Evolutionary conservation across 768 basidiomycete species (phyloP).

Genomic region (Mycena rosella): DNA sequence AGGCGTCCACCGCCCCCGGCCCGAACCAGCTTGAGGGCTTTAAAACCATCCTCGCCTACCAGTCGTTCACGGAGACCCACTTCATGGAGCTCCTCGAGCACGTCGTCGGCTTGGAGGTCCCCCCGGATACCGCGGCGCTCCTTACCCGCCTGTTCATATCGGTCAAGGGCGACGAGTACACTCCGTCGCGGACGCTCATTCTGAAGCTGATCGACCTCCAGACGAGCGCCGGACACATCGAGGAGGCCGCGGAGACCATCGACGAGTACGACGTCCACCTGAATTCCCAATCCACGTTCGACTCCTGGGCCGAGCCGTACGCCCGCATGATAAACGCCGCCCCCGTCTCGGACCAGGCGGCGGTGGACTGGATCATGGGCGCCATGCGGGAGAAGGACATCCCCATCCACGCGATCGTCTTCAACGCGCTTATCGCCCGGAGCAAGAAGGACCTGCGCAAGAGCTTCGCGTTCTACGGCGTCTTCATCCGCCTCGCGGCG

Average conservation of each 20-base stretch:
- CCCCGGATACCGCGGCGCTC: conserved; percentile 32
- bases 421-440: conserved; percentile 62
- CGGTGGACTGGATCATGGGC: conserved; percentile 52
- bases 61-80: conserved; percentile 45
- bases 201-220: conserved; percentile 53
- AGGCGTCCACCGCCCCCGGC: conserved; percentile 38
- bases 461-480: conserved; percentile 59
- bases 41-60: conserved; percentile 39
- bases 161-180: conserved; percentile 37
- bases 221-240: conserved; percentile 47
- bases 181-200: conserved; percentile 49
- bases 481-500: conserved; percentile 51
- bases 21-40: conserved; percentile 35
- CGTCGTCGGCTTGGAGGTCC: conserved; percentile 34
- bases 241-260: conserved; percentile 46
- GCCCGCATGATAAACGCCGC: conserved; percentile 52
- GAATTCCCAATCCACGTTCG: conserved; percentile 14
- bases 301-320: conserved; percentile 46
- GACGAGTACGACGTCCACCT: conserved; percentile 37
- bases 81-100: conserved; percentile 44
- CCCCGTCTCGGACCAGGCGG: conserved; percentile 43
- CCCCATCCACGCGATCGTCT: conserved; percentile 53
- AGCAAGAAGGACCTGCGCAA: conserved; percentile 47
- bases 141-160: conserved; percentile 42
- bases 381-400: conserved; percentile 55